Evolutionary conservation across 805 yeast species (phyloP).

Genomic region (Candida corydali): DNA sequence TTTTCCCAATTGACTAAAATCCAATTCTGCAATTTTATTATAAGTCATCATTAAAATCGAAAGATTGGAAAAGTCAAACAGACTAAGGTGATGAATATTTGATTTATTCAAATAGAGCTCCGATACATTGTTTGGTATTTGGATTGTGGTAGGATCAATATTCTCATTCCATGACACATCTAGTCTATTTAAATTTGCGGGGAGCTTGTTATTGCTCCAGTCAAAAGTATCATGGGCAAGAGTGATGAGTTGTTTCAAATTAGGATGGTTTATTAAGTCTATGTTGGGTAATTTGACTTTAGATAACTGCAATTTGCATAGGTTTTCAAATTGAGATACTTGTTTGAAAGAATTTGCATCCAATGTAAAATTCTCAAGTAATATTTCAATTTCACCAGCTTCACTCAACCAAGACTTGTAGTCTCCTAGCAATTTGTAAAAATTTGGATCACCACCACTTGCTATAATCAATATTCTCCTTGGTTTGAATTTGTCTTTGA

Average conservation of each 20-base stretch:
- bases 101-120: constrained; percentile 31
- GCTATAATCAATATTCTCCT: constrained; percentile 18
- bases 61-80: neutral
- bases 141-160: constrained; percentile 20
- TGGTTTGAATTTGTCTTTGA: constrained; percentile 27
- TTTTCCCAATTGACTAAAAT: constrained; percentile 20
- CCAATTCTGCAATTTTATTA: constrained; percentile 22
- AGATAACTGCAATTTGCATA: constrained; percentile 27
- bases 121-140: constrained; percentile 17
- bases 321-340: constrained; percentile 21
- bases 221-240: constrained; percentile 28
- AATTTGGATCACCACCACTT: constrained; percentile 27
- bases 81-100: constrained; percentile 13
- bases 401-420: constrained; percentile 15
- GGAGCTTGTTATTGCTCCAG: constrained; percentile 27
- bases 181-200: constrained; percentile 20
- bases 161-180: constrained; percentile 34
- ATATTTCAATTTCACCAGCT: constrained; percentile 20
- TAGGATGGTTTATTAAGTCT: constrained; percentile 10
- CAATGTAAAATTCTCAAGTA: constrained; percentile 24
- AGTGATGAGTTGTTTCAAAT: constrained; percentile 24
- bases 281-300: constrained; percentile 15
- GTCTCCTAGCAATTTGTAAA: constrained; percentile 20
- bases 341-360: constrained; percentile 16
- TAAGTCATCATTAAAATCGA: constrained; percentile 24